Conservation (phyloP, 305 asterid genomes). For the Solanum hybrid region DNA sequence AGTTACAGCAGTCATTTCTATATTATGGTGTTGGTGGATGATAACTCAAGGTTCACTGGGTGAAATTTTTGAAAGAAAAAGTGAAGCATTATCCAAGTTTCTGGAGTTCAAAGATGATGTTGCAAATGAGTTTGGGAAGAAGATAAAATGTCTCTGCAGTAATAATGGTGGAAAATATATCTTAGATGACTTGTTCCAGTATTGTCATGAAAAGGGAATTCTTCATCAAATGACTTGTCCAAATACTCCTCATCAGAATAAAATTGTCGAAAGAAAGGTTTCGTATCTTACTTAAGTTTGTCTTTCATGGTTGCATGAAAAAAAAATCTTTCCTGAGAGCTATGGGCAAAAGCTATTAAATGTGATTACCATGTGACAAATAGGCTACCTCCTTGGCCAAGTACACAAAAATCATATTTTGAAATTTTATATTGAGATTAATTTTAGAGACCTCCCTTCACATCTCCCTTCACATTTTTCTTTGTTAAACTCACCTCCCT, state of each 20-base stretch:
- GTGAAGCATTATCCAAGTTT: not conserved
- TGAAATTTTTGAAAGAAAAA: not conserved
- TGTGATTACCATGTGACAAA: not conserved
- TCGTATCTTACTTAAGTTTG: not conserved
- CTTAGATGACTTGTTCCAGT: not conserved
- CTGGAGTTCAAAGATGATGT: slow-evolving; percentile 3
- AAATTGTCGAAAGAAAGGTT: not conserved
- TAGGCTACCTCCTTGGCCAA: not conserved
- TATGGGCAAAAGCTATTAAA: not conserved
- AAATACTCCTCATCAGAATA: not conserved
- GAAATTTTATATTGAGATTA: not conserved
- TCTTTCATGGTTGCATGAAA: slow-evolving; percentile 9
- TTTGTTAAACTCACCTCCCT: not conserved
- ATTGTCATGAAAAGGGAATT: not conserved
- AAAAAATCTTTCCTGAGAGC: not conserved
- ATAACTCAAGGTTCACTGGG: not conserved
- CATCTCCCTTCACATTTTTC: not conserved
- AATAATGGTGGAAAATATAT: not conserved
- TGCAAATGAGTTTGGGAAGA: not conserved
- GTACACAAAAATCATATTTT: not conserved
- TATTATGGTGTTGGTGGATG: slow-evolving; percentile 11
- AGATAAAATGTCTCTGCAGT: too few species aligned
- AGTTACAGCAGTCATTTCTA: not conserved
- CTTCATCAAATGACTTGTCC: not conserved
- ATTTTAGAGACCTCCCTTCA: not conserved